These are phyloP conservation scores for Fragaria ananassa DNA, from an alignment of 306 rosid species.

Conservation along the genomic window DNA sequence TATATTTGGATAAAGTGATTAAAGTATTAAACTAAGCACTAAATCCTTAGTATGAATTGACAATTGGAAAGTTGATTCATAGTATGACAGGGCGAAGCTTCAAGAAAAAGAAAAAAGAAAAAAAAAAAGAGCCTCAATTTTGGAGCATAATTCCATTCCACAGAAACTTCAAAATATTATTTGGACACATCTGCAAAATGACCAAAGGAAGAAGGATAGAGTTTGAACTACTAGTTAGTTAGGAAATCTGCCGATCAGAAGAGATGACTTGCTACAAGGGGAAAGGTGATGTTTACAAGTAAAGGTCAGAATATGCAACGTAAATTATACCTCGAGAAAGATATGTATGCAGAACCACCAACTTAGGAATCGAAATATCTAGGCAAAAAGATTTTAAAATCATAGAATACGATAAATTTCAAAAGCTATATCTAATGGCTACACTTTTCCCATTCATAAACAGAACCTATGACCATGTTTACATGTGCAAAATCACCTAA, in stretches of 20 bases:
- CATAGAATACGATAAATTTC: not conserved
- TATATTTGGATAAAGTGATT: not conserved
- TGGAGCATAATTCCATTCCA: not conserved
- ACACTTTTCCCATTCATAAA: too few species aligned
- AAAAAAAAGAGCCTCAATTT: not conserved
- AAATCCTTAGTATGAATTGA: conserved; percentile 10
- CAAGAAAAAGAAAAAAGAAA: not conserved
- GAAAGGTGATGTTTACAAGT: not conserved
- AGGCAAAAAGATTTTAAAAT: not conserved
- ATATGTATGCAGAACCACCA: conserved; percentile 5
- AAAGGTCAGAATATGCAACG: not conserved
- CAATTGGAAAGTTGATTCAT: not conserved
- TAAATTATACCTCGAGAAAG: not conserved
- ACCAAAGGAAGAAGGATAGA: not conserved
- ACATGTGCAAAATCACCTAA: not conserved
- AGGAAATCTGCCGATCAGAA: conserved; percentile 12
- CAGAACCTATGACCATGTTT: conserved; percentile 10
- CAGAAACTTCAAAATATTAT: not conserved
- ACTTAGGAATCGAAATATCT: not conserved
- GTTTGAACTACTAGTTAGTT: conserved; percentile 8
- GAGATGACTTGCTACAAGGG: conserved; percentile 5
- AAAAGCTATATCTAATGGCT: not conserved
- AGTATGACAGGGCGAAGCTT: not conserved
- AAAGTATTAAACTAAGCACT: not conserved
- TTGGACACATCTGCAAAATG: not conserved